Conservation (phyloP, 2,329 filamentous ascomycete species). For the Rhinocladiella similis region DNA sequence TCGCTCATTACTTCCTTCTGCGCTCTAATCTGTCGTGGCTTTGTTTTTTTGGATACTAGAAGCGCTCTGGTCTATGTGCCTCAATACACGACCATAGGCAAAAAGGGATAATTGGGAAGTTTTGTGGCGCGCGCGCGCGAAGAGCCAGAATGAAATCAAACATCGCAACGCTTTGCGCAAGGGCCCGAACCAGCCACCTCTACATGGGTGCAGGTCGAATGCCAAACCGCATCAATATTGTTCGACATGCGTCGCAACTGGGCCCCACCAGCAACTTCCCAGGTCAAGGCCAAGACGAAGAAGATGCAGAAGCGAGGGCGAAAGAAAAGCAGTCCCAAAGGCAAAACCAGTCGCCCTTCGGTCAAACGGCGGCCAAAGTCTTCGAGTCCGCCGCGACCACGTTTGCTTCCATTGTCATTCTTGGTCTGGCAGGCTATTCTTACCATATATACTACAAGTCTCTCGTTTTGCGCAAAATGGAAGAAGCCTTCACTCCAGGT, state of each 20-base stretch:
- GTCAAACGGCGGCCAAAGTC: constrained; percentile 59
- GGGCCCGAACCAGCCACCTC: neutral
- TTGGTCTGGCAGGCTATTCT: constrained; percentile 71
- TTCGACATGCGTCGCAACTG: constrained; percentile 19
- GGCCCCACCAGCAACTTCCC: constrained; percentile 22
- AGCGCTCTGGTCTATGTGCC: too few relatives aligned
- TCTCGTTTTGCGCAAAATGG: constrained; percentile 88
- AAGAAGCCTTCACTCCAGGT: constrained; percentile 85
- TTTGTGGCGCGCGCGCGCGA: too few relatives aligned
- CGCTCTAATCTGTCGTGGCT: too few relatives aligned
- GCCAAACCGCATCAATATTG: neutral
- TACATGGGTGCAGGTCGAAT: neutral
- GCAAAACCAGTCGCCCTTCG: constrained; percentile 9
- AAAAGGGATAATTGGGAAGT: too few relatives aligned
- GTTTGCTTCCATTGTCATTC: constrained; percentile 70
- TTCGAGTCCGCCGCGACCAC: constrained; percentile 73
- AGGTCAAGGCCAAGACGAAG: constrained; percentile 19
- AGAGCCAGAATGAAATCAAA: too few relatives aligned
- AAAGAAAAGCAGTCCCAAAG: neutral
- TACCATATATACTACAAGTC: constrained; percentile 88
- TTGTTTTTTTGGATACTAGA: too few relatives aligned
- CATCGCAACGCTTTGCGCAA: too few relatives aligned
- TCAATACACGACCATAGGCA: too few relatives aligned
- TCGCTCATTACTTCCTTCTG: too few relatives aligned
- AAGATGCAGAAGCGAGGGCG: neutral